Evolutionary conservation across 2,329 filamentous ascomycete genomes (phyloP).

Genomic region (Arachnomyces sp.): DNA sequence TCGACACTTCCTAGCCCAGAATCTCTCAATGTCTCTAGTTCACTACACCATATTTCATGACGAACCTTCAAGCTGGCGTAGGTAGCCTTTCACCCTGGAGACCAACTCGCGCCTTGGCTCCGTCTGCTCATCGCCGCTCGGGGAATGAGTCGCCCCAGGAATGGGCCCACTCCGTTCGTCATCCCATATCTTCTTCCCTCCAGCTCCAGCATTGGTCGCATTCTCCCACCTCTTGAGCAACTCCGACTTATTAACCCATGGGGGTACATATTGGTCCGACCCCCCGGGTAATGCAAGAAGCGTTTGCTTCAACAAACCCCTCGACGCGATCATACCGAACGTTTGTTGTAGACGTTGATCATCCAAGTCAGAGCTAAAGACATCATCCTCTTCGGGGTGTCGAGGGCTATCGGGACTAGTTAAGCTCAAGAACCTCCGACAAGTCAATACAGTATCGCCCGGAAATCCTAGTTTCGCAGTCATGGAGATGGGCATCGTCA

Average conservation of each 20-base stretch:
- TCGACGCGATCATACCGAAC: constrained; percentile 49
- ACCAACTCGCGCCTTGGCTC: constrained; percentile 28
- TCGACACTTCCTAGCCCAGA: not conserved
- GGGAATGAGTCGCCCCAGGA: constrained; percentile 41
- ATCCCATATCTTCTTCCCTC: constrained; percentile 37
- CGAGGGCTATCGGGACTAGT: constrained; percentile 44
- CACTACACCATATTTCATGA: not conserved
- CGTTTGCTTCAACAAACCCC: constrained; percentile 30
- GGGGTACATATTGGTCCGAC: constrained; percentile 37
- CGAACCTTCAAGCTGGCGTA: constrained; percentile 19
- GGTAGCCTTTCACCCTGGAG: constrained; percentile 27
- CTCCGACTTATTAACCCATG: constrained; percentile 37
- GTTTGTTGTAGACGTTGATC: constrained; percentile 49
- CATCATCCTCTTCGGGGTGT: constrained; percentile 67
- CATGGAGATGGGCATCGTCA: constrained; percentile 27
- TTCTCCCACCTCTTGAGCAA: constrained; percentile 36
- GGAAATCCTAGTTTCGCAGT: constrained; percentile 25
- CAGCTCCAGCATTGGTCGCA: constrained; percentile 27
- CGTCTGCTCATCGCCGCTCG: constrained; percentile 41
- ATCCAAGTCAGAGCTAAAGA: constrained; percentile 72
- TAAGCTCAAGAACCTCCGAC: constrained; percentile 51
- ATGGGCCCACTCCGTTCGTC: constrained; percentile 41
- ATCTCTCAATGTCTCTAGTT: not conserved
- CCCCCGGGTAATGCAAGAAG: constrained; percentile 40
- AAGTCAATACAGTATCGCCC: constrained; percentile 41